phyloP scores from a whole-genome alignment of 2,329 filamentous ascomycete species.

The Zalaria sp. region DNA sequence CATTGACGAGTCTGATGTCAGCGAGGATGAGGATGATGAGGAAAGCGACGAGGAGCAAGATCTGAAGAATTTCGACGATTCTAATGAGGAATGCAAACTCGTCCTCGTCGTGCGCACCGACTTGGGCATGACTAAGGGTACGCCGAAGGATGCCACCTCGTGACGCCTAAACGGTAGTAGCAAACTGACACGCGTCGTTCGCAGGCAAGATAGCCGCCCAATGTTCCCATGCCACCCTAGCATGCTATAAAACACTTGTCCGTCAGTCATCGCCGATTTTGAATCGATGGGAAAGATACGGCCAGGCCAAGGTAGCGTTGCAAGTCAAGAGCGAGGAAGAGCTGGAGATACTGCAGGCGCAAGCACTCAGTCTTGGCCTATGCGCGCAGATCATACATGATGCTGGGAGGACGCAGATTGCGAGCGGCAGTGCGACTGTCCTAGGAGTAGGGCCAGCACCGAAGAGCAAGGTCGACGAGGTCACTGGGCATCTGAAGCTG shows the following conservation, averaged over 20 bases:
- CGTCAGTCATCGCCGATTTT: constrained; percentile 48
- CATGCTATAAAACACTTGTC: constrained; percentile 81
- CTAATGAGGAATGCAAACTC: constrained; percentile 78
- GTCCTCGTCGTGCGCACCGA: constrained; percentile 87
- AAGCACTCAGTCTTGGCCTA: constrained; percentile 69
- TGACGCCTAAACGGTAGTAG: neutral
- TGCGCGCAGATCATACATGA: constrained; percentile 86
- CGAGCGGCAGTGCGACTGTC: constrained; percentile 81
- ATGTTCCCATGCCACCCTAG: constrained; percentile 88
- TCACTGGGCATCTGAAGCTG: constrained; percentile 76
- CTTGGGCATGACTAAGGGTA: constrained; percentile 94
- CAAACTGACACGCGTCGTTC: neutral
- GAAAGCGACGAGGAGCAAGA: constrained; percentile 27
- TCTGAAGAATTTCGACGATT: constrained; percentile 30
- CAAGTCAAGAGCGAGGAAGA: constrained; percentile 79
- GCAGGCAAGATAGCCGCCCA: constrained; percentile 94
- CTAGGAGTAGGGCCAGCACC: constrained; percentile 63
- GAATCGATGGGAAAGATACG: constrained; percentile 68
- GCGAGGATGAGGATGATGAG: constrained; percentile 15
- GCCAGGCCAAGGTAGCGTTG: constrained; percentile 87
- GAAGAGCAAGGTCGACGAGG: constrained; percentile 70
- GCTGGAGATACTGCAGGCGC: constrained; percentile 59
- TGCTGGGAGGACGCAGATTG: constrained; percentile 95
- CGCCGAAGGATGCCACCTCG: constrained; percentile 11
- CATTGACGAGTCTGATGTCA: constrained; percentile 16